Evolutionary conservation across 495 filamentous ascomycete species (phyloP), one percentile per base, ranked within the genome.

Genomic region (Podospora pseudopauciseta): DNA sequence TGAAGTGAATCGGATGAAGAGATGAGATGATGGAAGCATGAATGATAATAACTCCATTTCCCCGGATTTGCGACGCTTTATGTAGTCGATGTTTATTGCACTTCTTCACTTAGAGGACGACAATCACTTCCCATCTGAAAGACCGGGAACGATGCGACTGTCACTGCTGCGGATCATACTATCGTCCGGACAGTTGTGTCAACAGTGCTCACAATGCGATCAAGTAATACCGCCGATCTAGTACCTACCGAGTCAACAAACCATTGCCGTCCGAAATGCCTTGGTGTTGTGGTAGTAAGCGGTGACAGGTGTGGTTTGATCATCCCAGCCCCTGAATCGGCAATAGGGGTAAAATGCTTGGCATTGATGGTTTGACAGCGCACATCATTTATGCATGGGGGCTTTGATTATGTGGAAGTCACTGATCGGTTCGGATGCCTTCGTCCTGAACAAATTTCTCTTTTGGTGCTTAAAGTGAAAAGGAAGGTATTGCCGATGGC

Each of bases 11-110:
- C 20, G 53, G 61, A 39, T 54, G 54, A 44, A 44, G 49, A 61
- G 65, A 67, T 44, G 11, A 44, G 56, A 65, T 64, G 65, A 58
- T 44, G 30, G 58, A 27, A 49, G 57, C 62, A 59, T 55, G 65
- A 64, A 53, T 30, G 59, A 67, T 62, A 65, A 67, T 71, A 66
- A 58, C 59, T 62, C 59, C 53, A 70, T 70, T 57, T 5, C 15
- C 9, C 16, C 13, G 0, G 23, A 58, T 20, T 53, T 23, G 20
- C 5, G 23, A 57, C 4, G 26, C 61, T 53, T 30, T 63, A 19
- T 15, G 32, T 19, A 32, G 28, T 63, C 9, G 56, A 4, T 58
- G 56, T 9, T 20, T 7, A 20, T 18, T 61, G 27, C 27, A 11
- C 23, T 20, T 26, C 2, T 3, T 27, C 13, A 2, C 9, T 27